phyloP scores from a whole-genome alignment of 169 alveolate species.

The Fabrea salina region DNA sequence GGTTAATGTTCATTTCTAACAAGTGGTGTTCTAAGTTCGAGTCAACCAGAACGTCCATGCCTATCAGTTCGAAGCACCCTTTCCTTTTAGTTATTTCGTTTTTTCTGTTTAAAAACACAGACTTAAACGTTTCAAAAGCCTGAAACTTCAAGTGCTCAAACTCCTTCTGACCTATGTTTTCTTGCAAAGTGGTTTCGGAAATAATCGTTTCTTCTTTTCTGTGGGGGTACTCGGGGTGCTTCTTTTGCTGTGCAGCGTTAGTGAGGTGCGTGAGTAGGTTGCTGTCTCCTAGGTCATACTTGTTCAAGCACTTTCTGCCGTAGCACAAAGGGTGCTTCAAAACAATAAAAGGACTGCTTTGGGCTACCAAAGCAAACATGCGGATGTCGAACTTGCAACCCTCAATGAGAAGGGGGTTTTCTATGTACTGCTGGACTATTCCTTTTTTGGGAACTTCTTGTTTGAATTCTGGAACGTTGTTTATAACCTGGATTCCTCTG shows the following conservation, averaged over 20 bases:
- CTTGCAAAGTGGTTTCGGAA: conserved; percentile 32
- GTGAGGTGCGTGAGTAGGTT: conserved; percentile 54
- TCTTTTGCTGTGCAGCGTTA: conserved; percentile 57
- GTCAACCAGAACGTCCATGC: conserved; percentile 77
- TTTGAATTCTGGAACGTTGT: no score
- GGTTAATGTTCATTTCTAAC: conserved; percentile 80
- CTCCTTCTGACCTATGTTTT: not conserved
- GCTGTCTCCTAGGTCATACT: not conserved
- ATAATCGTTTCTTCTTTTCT: conserved; percentile 48
- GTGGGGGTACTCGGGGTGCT: conserved; percentile 53
- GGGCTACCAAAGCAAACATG: no score
- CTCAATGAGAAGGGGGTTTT: conserved; percentile 46
- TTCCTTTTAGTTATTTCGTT: conserved; percentile 40
- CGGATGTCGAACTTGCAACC: conserved; percentile 64
- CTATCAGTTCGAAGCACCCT: conserved; percentile 79
- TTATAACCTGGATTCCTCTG: no score
- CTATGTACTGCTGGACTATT: conserved; percentile 56
- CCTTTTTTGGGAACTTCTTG: not conserved
- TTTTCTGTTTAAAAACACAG: not conserved
- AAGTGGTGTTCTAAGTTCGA: conserved; percentile 65
- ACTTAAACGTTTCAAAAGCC: not conserved
- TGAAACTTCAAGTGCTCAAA: not conserved
- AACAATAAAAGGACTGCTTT: no score
- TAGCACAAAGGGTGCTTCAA: no score
- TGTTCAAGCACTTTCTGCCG: conserved; percentile 6